Evolutionary conservation across 441 rosid genomes (phyloP), one percentile per base, ranked within the genome.

Genomic region (Bocquillonia castaneifolia): DNA sequence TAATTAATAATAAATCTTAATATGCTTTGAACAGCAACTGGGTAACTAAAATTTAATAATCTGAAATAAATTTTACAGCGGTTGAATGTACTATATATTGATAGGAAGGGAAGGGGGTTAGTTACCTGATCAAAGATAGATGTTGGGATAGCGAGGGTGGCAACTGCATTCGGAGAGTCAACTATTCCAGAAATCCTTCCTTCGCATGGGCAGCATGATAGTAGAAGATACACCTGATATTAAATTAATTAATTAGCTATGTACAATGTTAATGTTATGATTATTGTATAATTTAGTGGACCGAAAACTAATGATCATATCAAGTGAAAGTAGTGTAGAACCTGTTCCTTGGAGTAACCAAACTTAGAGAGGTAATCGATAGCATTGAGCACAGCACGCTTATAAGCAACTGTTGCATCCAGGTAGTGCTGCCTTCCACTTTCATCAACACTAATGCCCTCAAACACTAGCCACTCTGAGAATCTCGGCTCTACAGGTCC

Each of bases 401-500:
- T 94, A 77, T 88, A 91, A 40, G 99, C 97, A 47, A 88, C 89
- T 56, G 84, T 89, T 52, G 96, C 94, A 32, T 91, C 97, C 6
- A 91, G 83, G 79, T 77, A 91, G 71, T 94, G 97, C 68, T 91
- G 99, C 79, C 76, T 88, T 22, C 98, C 96, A 5, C 84, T 73
- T 70, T 94, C 97, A 67, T 90, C 97, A 1, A 94, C 96, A 36
- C 97, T 94, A 74, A 91, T 90, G 44, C 96, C 97, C 23, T 94
- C 97, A 14, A 91, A 94, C 15, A 94, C 97, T 7, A 94, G 75
- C 97, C 97, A 91, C 53, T 94, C 97, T 1, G 97, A 86, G 80
- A 94, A 94, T 82, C 93, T 86, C 0, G 97, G 99, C 78, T 94
- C 96, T 6, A 91, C 75, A 3, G 99, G 99, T 1, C 99, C 99